Evolutionary conservation across 2,329 filamentous ascomycete genomes (phyloP).

Genomic region (Paecilomyces sp.): DNA sequence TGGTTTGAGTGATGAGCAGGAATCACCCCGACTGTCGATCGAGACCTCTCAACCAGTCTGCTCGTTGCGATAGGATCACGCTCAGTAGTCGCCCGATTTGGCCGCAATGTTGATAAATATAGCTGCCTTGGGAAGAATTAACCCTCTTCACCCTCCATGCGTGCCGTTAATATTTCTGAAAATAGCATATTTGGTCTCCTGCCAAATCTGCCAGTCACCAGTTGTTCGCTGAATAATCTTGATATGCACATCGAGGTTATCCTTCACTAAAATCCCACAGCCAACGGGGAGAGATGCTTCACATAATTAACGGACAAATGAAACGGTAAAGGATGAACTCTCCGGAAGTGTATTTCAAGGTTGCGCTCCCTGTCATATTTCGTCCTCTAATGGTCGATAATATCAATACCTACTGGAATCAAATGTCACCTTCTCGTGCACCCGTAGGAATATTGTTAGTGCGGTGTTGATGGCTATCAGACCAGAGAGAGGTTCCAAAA

Average conservation of each 20-base stretch:
- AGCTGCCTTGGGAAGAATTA: not conserved
- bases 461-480: not conserved
- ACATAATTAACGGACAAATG: not conserved
- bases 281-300: not conserved
- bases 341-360: not conserved
- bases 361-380: not conserved
- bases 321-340: not conserved
- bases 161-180: constrained; percentile 1
- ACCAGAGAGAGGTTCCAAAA: not conserved
- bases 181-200: not conserved
- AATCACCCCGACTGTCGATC: not conserved
- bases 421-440: not conserved
- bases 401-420: not conserved
- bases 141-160: not conserved
- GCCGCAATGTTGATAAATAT: not conserved
- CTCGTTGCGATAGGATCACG: not conserved
- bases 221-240: not conserved
- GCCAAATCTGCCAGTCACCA: not conserved
- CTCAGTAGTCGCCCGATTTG: not conserved
- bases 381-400: not conserved
- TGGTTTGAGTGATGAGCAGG: not conserved
- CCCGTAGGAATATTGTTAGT: not conserved
- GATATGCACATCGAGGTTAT: not conserved
- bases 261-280: too few relatives aligned
- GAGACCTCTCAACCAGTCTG: not conserved